Evolutionary conservation across 2,329 filamentous ascomycete genomes (phyloP), one percentile per base, ranked within the genome.

Genomic region (Sclerotinia spermophila): DNA sequence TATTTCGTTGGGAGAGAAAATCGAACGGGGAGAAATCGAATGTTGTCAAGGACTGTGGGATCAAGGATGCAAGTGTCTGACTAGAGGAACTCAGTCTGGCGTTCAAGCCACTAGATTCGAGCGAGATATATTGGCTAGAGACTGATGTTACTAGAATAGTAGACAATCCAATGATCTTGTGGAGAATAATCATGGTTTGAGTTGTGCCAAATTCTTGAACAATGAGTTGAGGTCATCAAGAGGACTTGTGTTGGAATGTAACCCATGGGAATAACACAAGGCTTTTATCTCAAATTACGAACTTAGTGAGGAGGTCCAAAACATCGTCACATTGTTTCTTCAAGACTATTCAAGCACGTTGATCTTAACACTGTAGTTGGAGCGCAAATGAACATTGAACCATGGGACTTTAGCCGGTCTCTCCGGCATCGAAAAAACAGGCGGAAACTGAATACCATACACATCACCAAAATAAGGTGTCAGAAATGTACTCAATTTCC

Each of bases 11-110:
- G 0, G 81, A 71, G 5, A 88, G 80, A 59, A 83, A 78, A 74
- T 87, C 86, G 11, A 80, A 84, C 0, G 86, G 86, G 2, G 86
- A 80, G 73, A 88, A 89, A 76, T 89, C 84, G 72, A 87, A 88
- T 0, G 78, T 71, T 4, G 78, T 76, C 0, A 78, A 79, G 2
- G 64, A 48, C 0, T 79, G 74, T 6, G 84, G 80, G 15, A 77
- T 81, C 19, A 87, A 76, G 0, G 86, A 87, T 13, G 79, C 83
- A 2, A 87, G 80, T 1, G 85, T 82, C 62, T 85, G 84, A 4
- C 84, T 81, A 30, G 84, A 81, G 6, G 78, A 78, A 58, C 81
- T 83, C 3, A 86, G 77, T 68, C 80, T 79, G 35, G 81, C 77
- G 45, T 82, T 80, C 73, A 85, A 83, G 74, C 82, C 58, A 24